These are phyloP conservation scores for Flaveria brownii DNA, from an alignment of 129 eudicot genomes.

Conservation along the genomic window DNA sequence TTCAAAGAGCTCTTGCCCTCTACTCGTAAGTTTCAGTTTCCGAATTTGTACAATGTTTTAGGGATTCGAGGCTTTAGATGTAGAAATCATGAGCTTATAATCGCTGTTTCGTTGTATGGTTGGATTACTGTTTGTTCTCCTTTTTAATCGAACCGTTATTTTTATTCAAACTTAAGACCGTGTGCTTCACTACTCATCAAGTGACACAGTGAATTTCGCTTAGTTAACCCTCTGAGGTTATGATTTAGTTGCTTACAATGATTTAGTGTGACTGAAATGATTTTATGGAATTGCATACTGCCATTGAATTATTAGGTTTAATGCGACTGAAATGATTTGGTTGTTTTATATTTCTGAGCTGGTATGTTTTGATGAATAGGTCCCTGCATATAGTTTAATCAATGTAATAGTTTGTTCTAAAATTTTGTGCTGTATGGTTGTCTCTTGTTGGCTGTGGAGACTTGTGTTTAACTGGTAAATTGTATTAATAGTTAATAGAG, in stretches of 20 bases:
- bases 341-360: not conserved
- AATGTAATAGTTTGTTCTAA: not conserved
- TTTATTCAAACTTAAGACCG: too few species aligned
- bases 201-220: too few species aligned
- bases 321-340: constrained; percentile 15
- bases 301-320: constrained; percentile 12
- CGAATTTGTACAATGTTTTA: not conserved
- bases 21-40: constrained; percentile 56
- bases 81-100: constrained; percentile 9
- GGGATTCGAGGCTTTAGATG: not conserved
- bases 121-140: too few species aligned
- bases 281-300: constrained; percentile 14
- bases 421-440: not conserved
- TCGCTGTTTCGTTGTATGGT: not conserved
- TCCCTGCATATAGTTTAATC: not conserved
- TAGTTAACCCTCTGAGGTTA: too few species aligned
- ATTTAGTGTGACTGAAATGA: not conserved
- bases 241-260: too few species aligned
- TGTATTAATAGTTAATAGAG: not conserved
- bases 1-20: constrained; percentile 81
- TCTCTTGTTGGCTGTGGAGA: not conserved
- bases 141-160: too few species aligned
- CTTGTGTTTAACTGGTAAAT: not conserved
- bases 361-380: not conserved
- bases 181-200: too few species aligned